Base-by-base conservation (phyloP, 352 stramenopile species). In the Pythium biforme region DNA sequence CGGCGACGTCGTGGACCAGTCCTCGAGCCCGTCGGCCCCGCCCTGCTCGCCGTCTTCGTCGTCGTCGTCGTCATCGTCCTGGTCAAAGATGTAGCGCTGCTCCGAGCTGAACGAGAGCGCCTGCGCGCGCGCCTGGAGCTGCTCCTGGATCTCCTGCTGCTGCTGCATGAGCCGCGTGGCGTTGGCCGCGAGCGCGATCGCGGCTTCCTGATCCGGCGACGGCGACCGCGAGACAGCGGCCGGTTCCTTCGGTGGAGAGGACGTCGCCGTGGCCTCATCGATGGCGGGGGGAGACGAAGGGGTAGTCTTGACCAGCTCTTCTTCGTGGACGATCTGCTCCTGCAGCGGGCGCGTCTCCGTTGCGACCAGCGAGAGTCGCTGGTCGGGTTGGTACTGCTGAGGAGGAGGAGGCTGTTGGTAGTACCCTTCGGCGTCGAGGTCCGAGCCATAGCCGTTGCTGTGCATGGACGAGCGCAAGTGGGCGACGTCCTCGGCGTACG, bases 21-120 rank as follows among this genome's bases (percentile, higher is more conserved):
- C 64, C 26, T 80, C 68, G 14, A 84, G 63, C 17, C 64, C 59
- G 23, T 66, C 43, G 31, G 54, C 49, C 6, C 59, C 59, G 23
- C 53, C 53, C 25, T 63, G 33, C 15, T 69, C 59, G 5, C 49
- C 53, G 10, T 81, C 75, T 12, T 81, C 70, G 6, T 81, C 75
- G 17, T 81, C 70, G 6, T 69, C 57, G 20, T 75, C 68, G 46
- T 75, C 37, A 70, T 64, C n/a, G 55, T 73, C 12, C 41, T 51
- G 47, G 70, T 56, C 10, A 55, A 74, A 39, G 70, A 66, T 26
- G 53, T 70, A 53, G 5, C 56, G 27, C 54, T 56, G 58, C 3
- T 66, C 57, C 41, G 61, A 68, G 46, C 53, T 56, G 45, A 68
- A 68, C 34, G 61, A 68, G 17, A 62, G 31, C 22, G 43, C 57